Evolutionary conservation across 108 stramenopile genomes (phyloP).

Genomic region (Cyclotella sp.): DNA sequence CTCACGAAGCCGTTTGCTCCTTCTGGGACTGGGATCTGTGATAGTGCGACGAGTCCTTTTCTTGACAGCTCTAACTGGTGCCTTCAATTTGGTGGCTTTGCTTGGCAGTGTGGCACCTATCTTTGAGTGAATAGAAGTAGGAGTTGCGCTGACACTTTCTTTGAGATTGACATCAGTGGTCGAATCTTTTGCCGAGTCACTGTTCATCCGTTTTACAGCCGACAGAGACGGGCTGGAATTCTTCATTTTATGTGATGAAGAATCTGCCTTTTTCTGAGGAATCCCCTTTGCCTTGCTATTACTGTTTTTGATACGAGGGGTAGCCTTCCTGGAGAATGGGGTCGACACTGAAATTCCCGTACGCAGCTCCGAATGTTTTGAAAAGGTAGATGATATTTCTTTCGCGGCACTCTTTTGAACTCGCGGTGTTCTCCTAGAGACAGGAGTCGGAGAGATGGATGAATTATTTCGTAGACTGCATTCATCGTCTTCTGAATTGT

Average conservation of each 20-base stretch:
- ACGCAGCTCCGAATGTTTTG: neutral
- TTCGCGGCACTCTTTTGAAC: neutral
- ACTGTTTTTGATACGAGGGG: conserved; percentile 13
- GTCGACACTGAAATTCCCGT: conserved; percentile 7
- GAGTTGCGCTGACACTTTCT: too few relatives aligned
- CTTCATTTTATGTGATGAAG: neutral
- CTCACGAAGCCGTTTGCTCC: conserved; percentile 8
- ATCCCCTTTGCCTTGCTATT: neutral
- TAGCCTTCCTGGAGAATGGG: neutral
- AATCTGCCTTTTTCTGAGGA: neutral
- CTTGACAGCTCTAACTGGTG: neutral
- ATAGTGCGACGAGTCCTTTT: neutral
- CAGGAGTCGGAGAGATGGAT: neutral
- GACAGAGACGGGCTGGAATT: too few relatives aligned
- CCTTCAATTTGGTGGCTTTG: neutral
- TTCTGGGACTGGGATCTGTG: neutral
- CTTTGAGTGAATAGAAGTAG: neutral
- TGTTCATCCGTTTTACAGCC: too few relatives aligned
- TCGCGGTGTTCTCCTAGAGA: neutral
- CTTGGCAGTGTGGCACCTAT: too few relatives aligned
- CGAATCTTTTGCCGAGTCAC: too few relatives aligned
- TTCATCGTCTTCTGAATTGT: neutral
- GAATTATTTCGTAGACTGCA: neutral
- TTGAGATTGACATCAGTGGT: too few relatives aligned
- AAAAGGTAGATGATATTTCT: conserved; percentile 5